These are phyloP conservation scores for Auricularia cornea DNA, from an alignment of 768 basidiomycete genomes.

Conservation along the genomic window DNA sequence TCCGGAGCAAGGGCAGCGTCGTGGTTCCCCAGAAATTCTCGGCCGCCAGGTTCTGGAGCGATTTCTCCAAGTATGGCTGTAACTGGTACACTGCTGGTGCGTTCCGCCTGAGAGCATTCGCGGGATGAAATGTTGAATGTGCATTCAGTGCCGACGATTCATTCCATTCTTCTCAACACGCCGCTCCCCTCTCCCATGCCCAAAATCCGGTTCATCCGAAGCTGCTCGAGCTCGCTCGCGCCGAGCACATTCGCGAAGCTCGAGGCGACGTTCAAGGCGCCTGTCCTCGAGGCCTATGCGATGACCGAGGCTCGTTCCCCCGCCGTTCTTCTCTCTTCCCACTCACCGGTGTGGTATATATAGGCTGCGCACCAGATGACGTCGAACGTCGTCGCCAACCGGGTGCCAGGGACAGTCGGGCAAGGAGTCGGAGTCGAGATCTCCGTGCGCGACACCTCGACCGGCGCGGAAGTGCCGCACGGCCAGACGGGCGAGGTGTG, in stretches of 20 bases:
- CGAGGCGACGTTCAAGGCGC: constrained; percentile 41
- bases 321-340: constrained; percentile 34
- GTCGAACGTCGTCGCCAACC: constrained; percentile 13
- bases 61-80: constrained; percentile 27
- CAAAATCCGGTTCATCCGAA: constrained; percentile 27
- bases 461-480: constrained; percentile 25
- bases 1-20: constrained; percentile 45
- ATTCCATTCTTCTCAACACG: constrained; percentile 23
- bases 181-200: constrained; percentile 23
- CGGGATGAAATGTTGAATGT: neutral
- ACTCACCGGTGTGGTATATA: constrained; percentile 27
- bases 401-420: constrained; percentile 26
- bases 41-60: constrained; percentile 42
- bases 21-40: constrained; percentile 51
- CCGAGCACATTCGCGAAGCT: constrained; percentile 44
- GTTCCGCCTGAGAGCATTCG: neutral
- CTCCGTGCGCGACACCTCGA: constrained; percentile 17
- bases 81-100: constrained; percentile 39
- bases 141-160: constrained; percentile 29
- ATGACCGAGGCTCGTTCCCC: constrained; percentile 45
- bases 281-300: constrained; percentile 52
- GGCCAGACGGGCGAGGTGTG: constrained; percentile 44
- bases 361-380: constrained; percentile 27
- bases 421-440: constrained; percentile 23
- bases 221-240: constrained; percentile 42